Evolutionary conservation across 108 stramenopile genomes (phyloP).

Genomic region (Conticribra weissflogii): DNA sequence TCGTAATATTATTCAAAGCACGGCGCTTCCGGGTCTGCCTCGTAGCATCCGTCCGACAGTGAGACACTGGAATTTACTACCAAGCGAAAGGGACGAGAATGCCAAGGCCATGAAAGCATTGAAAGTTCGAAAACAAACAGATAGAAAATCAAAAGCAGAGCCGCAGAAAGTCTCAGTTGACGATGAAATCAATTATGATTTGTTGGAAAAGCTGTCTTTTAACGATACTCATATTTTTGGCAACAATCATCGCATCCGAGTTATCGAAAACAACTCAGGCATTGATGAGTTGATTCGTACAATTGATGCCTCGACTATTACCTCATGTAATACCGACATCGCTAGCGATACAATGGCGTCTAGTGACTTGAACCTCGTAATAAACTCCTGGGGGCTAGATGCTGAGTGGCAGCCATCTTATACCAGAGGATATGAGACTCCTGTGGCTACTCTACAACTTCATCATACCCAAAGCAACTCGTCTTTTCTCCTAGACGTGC

Average conservation of each 20-base stretch:
- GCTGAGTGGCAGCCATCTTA: slow-evolving; percentile 53
- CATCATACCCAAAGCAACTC: slow-evolving; percentile 8
- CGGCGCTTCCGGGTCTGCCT: slow-evolving; percentile 12
- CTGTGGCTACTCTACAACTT: slow-evolving; percentile 50
- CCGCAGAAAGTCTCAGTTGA: background rate
- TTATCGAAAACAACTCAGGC: background rate
- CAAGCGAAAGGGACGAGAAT: background rate
- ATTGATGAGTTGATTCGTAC: background rate
- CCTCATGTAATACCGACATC: background rate
- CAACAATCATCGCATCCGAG: background rate
- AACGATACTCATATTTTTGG: background rate
- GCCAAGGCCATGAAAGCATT: background rate
- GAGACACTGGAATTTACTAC: slow-evolving; percentile 34
- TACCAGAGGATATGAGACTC: slow-evolving; percentile 26
- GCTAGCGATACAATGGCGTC: background rate
- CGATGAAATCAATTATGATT: background rate
- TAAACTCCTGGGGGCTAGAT: slow-evolving; percentile 45
- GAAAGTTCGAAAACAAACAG: background rate
- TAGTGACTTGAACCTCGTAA: background rate
- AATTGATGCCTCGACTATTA: background rate
- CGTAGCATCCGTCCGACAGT: slow-evolving; percentile 38
- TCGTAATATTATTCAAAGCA: background rate
- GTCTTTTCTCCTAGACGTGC: slow-evolving; percentile 42
- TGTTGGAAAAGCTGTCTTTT: slow-evolving; percentile 3
- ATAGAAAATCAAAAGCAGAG: background rate